Evolutionary conservation across 805 yeast species (phyloP).

Genomic region (Cyberlindnera japonica): DNA sequence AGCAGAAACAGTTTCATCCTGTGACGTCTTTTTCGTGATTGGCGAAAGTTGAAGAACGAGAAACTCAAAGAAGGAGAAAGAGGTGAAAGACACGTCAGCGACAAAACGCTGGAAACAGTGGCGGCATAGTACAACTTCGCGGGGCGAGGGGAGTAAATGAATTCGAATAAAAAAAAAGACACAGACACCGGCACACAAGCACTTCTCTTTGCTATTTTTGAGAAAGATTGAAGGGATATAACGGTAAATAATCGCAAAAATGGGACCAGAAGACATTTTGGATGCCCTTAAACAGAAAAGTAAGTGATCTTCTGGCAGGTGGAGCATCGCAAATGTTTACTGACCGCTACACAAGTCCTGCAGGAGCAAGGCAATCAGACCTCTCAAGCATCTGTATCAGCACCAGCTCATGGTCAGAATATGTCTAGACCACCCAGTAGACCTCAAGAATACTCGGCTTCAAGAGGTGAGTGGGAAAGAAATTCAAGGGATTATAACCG

Average conservation of each 20-base stretch:
- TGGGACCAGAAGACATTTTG: constrained; percentile 24
- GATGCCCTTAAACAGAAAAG: constrained; percentile 26
- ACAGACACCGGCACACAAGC: constrained; percentile 1
- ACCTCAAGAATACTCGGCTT: not conserved
- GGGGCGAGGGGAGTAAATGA: too few species aligned
- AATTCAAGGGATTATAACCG: too few species aligned
- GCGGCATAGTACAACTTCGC: too few species aligned
- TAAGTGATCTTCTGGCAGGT: constrained; percentile 5
- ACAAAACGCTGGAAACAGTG: too few species aligned
- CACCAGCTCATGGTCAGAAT: not conserved
- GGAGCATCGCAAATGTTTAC: not conserved
- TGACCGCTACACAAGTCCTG: constrained; percentile 9
- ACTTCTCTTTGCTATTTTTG: too few species aligned
- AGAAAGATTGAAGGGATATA: too few species aligned
- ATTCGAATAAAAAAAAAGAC: not conserved
- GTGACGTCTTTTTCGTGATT: not conserved
- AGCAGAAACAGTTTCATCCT: constrained; percentile 6
- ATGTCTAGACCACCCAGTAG: too few species aligned
- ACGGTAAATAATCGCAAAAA: too few species aligned
- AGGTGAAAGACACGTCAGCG: not conserved
- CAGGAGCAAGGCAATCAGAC: constrained; percentile 5
- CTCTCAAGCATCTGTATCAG: constrained; percentile 1
- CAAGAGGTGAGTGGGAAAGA: constrained; percentile 4
- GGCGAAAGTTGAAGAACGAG: too few species aligned
- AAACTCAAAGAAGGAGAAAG: not conserved